Conservation (phyloP, 208 protist species). For the Leishmania lainsoni region DNA sequence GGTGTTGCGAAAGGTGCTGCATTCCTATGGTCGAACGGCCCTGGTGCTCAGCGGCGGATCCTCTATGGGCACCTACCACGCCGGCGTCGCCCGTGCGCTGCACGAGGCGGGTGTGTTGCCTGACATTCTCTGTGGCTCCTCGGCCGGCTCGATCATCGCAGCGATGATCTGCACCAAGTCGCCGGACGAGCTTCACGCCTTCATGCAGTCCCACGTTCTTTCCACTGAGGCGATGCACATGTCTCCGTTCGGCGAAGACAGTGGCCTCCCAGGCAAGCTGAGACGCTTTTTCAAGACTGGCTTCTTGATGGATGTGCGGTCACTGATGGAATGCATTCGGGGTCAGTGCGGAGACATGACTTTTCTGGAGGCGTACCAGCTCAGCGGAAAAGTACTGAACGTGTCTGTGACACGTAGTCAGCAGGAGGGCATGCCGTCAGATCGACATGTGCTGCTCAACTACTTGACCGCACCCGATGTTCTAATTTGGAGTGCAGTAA, state of each 20-base stretch:
- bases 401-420: slow-evolving; percentile 71
- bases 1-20: slow-evolving; percentile 54
- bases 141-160: slow-evolving; percentile 78
- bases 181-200: slow-evolving; percentile 45
- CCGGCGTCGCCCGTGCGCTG: slow-evolving; percentile 62
- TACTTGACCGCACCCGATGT: slow-evolving; percentile 86
- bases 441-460: slow-evolving; percentile 73
- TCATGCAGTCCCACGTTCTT: slow-evolving; percentile 45
- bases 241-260: slow-evolving; percentile 57
- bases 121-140: slow-evolving; percentile 73
- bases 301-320: slow-evolving; percentile 77
- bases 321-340: slow-evolving; percentile 70
- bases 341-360: slow-evolving; percentile 83
- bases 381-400: slow-evolving; percentile 80
- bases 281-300: slow-evolving; percentile 66
- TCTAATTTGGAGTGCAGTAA: slow-evolving; percentile 78
- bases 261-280: slow-evolving; percentile 48
- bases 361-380: slow-evolving; percentile 82
- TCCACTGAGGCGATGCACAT: slow-evolving; percentile 50
- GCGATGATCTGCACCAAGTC: slow-evolving; percentile 61
- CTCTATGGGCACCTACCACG: slow-evolving; percentile 84
- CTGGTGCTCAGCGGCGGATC: slow-evolving; percentile 77
- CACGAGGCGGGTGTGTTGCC: slow-evolving; percentile 70
- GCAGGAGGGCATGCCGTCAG: slow-evolving; percentile 44
- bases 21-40: slow-evolving; percentile 73